phyloP scores from a whole-genome alignment of 2,329 filamentous ascomycete species.

The Pseudopyricularia javanii region DNA sequence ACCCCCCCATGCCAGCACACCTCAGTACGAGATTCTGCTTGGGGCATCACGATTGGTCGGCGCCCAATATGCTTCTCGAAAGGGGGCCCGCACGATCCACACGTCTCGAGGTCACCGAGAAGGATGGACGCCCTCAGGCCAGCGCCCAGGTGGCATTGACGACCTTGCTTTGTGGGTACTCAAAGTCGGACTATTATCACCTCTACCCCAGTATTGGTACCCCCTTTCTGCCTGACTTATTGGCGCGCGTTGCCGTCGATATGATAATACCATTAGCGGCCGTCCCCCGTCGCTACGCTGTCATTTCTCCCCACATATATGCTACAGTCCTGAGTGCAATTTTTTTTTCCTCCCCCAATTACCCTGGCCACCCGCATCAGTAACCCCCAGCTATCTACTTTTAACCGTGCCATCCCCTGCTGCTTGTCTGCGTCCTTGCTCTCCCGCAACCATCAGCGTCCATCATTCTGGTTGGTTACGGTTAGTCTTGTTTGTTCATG shows the following conservation, averaged over 20 bases:
- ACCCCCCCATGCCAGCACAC: not conserved
- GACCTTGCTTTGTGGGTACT: slow-evolving; percentile 1
- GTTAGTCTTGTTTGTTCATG: not conserved
- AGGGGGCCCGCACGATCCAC: slow-evolving; percentile 4
- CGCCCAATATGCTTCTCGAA: not conserved
- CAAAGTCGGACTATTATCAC: slow-evolving; percentile 12
- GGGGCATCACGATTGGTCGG: not conserved
- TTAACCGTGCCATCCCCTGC: slow-evolving; percentile 3
- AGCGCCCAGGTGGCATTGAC: not conserved
- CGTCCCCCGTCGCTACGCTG: slow-evolving; percentile 1
- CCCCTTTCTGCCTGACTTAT: slow-evolving; percentile 16
- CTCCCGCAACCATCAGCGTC: not conserved
- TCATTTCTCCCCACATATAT: slow-evolving; percentile 4
- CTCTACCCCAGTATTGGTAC: slow-evolving; percentile 14
- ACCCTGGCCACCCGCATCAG: slow-evolving; percentile 1
- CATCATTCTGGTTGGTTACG: too few species aligned
- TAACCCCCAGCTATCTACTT: not conserved
- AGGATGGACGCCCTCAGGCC: not conserved
- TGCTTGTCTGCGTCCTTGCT: slow-evolving; percentile 1
- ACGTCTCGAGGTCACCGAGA: not conserved
- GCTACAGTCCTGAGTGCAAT: slow-evolving; percentile 1
- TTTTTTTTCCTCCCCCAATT: not conserved
- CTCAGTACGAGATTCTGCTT: not conserved
- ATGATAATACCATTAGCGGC: slow-evolving; percentile 10
- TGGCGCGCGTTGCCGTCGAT: not conserved